These are phyloP conservation scores for Stylonectria norvegica DNA, from an alignment of 2,329 filamentous ascomycete genomes.

Conservation along the genomic window DNA sequence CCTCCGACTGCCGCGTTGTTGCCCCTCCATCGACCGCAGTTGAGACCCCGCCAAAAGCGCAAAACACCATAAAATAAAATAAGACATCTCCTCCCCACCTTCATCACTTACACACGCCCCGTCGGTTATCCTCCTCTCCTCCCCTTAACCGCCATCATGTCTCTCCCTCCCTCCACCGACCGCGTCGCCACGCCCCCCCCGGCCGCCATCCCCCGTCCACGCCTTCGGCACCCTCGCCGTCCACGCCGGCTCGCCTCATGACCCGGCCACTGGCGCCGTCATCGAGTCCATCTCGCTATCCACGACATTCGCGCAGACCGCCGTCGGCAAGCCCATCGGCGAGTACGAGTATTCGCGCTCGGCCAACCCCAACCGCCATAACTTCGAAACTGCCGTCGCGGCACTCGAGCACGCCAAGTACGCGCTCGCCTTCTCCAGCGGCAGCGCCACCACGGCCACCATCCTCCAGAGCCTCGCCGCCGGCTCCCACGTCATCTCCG, in stretches of 20 bases:
- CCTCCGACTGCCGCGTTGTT: no score
- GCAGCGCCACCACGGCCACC: conserved; percentile 87
- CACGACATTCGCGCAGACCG: conserved; percentile 90
- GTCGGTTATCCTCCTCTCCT: no score
- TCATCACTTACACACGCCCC: no score
- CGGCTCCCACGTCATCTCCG: conserved; percentile 90
- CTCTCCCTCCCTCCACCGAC: conserved; percentile 36
- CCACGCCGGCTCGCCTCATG: conserved; percentile 87
- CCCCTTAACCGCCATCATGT: conserved; percentile 23
- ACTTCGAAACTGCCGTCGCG: conserved; percentile 89
- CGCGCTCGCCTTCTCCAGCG: conserved; percentile 90
- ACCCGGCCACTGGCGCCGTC: conserved; percentile 88
- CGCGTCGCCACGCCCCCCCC: conserved; percentile 70
- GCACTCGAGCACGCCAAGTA: conserved; percentile 89
- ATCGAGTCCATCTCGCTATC: conserved; percentile 95
- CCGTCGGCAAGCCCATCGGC: conserved; percentile 83
- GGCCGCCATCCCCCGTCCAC: conserved; percentile 68
- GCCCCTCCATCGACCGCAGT: no score
- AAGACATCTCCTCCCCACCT: no score
- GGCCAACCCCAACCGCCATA: conserved; percentile 89
- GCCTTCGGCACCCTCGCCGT: conserved; percentile 92
- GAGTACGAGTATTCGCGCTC: conserved; percentile 90
- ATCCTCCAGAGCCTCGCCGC: conserved; percentile 89
- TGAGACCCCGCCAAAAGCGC: no score
- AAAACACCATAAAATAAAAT: no score